A percentile compares a stretch with the other conserved stretches of the same genome.
Conservation (phyloP, 768 basidiomycete species). For the Boletus sensibilis region DNA sequence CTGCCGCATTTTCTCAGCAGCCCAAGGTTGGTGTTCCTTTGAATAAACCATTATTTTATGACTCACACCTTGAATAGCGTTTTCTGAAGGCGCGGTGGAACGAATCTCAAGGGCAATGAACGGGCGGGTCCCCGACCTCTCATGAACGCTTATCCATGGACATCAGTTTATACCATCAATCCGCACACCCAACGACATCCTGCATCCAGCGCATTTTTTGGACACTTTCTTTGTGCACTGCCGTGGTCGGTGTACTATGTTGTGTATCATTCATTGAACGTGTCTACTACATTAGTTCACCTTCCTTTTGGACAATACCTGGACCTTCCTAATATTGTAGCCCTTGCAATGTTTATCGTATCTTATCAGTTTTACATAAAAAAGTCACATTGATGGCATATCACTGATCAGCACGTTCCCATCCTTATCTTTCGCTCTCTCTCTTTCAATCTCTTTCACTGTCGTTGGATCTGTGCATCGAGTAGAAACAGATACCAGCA, state of each 20-base stretch:
- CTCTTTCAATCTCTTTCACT: neutral
- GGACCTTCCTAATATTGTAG: slow-evolving; percentile 12
- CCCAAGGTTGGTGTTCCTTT: slow-evolving; percentile 19
- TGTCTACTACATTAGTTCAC: neutral
- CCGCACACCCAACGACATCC: neutral
- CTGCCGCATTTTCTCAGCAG: neutral
- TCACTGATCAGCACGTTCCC: neutral
- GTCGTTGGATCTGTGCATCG: too few relatives aligned
- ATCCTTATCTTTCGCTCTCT: neutral
- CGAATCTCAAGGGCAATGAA: slow-evolving; percentile 7
- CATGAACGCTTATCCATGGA: neutral
- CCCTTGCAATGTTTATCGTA: neutral
- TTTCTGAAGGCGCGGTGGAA: slow-evolving; percentile 18
- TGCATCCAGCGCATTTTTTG: neutral
- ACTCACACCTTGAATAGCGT: slow-evolving; percentile 14
- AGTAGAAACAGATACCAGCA: neutral
- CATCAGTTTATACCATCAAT: slow-evolving; percentile 7
- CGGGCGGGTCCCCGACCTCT: neutral
- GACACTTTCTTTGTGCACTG: slow-evolving; percentile 1
- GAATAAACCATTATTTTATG: too few relatives aligned
- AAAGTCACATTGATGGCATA: too few relatives aligned
- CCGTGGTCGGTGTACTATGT: neutral
- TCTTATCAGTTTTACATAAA: neutral
- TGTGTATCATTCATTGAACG: slow-evolving; percentile 4
- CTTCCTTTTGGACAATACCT: slow-evolving; percentile 1